Evolutionary conservation across 305 asterid species (phyloP).

Genomic region (Coffea humblotiana): DNA sequence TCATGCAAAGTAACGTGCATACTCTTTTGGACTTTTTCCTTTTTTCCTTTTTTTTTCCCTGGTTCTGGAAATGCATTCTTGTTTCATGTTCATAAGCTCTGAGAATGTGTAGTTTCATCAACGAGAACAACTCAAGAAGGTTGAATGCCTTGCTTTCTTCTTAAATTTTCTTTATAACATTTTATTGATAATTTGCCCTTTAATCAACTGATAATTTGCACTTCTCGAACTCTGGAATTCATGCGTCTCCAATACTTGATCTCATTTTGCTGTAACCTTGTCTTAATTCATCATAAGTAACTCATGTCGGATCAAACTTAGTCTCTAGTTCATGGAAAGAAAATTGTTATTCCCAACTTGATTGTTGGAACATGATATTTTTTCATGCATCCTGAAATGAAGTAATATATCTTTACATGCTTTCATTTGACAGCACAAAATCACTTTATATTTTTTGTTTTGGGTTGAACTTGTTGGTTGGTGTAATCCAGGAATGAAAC

Average conservation of each 20-base stretch:
- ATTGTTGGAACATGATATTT: not conserved
- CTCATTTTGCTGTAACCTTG: not conserved
- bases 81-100: not conserved
- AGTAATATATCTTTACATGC: not conserved
- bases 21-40: constrained; percentile 15
- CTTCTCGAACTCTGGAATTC: not conserved
- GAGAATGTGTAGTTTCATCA: not conserved
- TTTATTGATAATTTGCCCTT: not conserved
- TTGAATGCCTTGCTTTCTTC: not conserved
- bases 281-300: not conserved
- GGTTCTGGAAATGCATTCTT: not conserved
- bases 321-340: not conserved
- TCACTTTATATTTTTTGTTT: constrained; percentile 4
- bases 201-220: not conserved
- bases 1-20: constrained; percentile 78
- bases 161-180: too few relatives aligned
- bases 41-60: constrained; percentile 14
- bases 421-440: not conserved
- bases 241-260: not conserved
- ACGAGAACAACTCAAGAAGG: not conserved
- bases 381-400: not conserved
- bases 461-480: not conserved
- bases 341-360: not conserved
- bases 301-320: not conserved
- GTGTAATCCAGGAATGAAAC: constrained; percentile 85